Percentiles rank a stretch among this genome's conserved stretches.
These are phyloP conservation scores for Penicillium tannophilum DNA, from an alignment of 495 filamentous ascomycete species.

Conservation along the genomic window DNA sequence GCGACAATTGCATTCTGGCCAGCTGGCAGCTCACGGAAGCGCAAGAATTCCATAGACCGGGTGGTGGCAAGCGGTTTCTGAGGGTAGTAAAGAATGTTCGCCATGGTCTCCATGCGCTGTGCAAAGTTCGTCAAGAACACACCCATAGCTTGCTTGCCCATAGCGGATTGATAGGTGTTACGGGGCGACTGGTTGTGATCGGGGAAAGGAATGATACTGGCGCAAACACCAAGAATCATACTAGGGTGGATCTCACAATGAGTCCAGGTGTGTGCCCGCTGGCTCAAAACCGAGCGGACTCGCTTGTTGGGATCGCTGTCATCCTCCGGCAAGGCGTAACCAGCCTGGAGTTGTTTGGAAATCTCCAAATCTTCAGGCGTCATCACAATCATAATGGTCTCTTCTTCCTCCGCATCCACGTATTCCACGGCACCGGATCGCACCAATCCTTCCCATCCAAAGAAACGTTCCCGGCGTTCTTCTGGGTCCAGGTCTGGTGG, in stretches of 20 bases:
- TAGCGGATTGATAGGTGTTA: conserved; percentile 99
- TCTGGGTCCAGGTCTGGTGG: conserved; percentile 57
- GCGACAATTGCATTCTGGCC: conserved; percentile 99
- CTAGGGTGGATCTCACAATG: conserved; percentile 99
- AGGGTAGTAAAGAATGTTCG: conserved; percentile 97
- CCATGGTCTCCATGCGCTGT: conserved; percentile 98
- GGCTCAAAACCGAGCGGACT: conserved; percentile 80
- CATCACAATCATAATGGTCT: conserved; percentile 99
- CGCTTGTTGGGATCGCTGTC: conserved; percentile 72
- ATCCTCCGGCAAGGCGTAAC: conserved; percentile 62
- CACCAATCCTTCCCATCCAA: conserved; percentile 86
- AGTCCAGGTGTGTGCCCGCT: conserved; percentile 84
- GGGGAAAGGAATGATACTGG: conserved; percentile 98
- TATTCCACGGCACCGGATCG: conserved; percentile 85
- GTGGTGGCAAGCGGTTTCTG: conserved; percentile 97
- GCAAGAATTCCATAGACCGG: conserved; percentile 96
- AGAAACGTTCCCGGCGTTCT: conserved; percentile 62
- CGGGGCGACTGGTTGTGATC: conserved; percentile 98
- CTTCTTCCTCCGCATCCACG: conserved; percentile 96
- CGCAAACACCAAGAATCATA: conserved; percentile 98
- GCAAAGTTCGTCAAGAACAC: conserved; percentile 96
- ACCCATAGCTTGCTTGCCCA: conserved; percentile 99
- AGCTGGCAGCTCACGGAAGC: conserved; percentile 94
- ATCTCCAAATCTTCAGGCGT: conserved; percentile 90
- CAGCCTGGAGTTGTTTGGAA: conserved; percentile 63